phyloP scores from a whole-genome alignment of 805 yeast species.

The Yamadazyma kitorensis region DNA sequence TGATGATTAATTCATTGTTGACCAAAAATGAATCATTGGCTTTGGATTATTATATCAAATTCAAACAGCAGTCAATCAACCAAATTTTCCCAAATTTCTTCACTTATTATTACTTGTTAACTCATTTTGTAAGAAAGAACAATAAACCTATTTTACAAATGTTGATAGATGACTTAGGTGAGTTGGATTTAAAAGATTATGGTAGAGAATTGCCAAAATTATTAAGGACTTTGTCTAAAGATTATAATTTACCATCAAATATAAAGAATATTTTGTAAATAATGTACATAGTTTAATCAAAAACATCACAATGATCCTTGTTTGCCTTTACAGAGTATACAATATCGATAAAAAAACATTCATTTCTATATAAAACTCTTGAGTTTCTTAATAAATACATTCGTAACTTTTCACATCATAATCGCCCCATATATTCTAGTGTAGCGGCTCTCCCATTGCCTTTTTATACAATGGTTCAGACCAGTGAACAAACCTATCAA shows the following conservation, averaged over 20 bases:
- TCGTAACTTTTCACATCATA: no score
- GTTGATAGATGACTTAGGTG: slow-evolving; percentile 38
- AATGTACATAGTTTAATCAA: no score
- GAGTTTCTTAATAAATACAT: no score
- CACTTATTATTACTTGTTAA: slow-evolving; percentile 48
- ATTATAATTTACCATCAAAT: no score
- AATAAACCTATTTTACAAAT: slow-evolving; percentile 30
- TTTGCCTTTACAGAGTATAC: no score
- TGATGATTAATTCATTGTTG: slow-evolving; percentile 32
- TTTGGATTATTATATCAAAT: slow-evolving; percentile 34
- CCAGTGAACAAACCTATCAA: slow-evolving; percentile 71
- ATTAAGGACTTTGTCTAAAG: no score
- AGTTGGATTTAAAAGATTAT: slow-evolving; percentile 22
- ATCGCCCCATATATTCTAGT: no score
- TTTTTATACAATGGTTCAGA: slow-evolving; percentile 61
- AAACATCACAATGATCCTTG: no score
- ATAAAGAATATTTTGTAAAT: no score
- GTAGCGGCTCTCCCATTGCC: slow-evolving; percentile 75
- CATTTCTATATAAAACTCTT: no score
- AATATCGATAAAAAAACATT: no score
- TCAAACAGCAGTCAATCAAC: slow-evolving; percentile 23
- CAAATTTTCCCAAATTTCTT: slow-evolving; percentile 43
- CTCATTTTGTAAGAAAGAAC: slow-evolving; percentile 31
- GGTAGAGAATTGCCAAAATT: slow-evolving; percentile 42
- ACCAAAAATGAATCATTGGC: slow-evolving; percentile 37